Evolutionary conservation across 768 basidiomycete species (phyloP), one percentile per base, ranked within the genome.

Genomic region (Paxillus involutus): DNA sequence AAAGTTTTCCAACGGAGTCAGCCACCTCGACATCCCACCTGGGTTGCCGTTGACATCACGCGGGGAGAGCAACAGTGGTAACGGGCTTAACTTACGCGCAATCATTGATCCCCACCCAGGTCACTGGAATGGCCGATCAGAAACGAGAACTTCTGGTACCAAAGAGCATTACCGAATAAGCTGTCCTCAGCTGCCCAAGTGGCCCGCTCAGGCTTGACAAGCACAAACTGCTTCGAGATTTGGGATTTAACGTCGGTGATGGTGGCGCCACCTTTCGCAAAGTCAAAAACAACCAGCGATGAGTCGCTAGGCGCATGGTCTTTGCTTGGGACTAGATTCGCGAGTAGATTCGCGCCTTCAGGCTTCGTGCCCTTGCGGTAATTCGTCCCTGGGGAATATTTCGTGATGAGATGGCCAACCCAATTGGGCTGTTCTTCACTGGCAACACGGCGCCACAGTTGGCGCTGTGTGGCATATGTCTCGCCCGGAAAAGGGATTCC

Each of bases 51-150:
- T 40, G 16, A 19, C 6, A 17, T 40, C 39, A 19, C n/a, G 17
- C 17, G 39, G 6, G 17, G 7, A 41, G 21, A 5, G 30, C 9
- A 17, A 21, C 47, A 21, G 32, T 8, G 42, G 74, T 80, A 73
- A 80, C 79, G 67, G 35, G 35, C 35, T 35, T 35, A 13, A 40
- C 39, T 40, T 13, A 40, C 39, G 39, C 39, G 6, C 39, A 40
- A 11, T 86, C 85, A 53, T 88, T 88, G 52, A 86, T 86, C 3
- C 86, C 85, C 45, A 85, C 72, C 82, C 83, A 86, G 3, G 80
- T 83, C 6, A 83, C 84, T 86, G 51, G 39, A 26, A 33, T 32
- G 29, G 40, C 51, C 26, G 47, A 35, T 16, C n/a, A 44, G 36
- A 43, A 9, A 40, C 17, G 10, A 7, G 47, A 51, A 6, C 32